A percentile compares a stretch with the other conserved stretches of the same genome.
Evolutionary conservation across 768 basidiomycete genomes (phyloP).

Genomic region (Tulasnella sp.): DNA sequence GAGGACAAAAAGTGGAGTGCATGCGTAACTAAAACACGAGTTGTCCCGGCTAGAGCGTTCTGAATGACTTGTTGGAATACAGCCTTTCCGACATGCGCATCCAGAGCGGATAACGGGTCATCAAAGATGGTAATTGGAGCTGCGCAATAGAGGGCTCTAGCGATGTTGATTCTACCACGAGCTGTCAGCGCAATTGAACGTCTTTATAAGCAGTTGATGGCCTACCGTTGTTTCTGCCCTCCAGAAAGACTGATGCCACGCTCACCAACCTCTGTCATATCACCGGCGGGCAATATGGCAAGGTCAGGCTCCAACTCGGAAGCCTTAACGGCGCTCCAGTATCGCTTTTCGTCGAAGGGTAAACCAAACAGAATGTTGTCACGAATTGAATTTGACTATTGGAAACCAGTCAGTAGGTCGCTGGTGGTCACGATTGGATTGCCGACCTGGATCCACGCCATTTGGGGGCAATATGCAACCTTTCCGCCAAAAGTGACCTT

Average conservation of each 20-base stretch:
- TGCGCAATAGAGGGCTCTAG: conserved; percentile 65
- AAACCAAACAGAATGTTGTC: conserved; percentile 36
- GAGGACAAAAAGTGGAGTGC: conserved; percentile 51
- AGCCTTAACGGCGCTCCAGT: conserved; percentile 26
- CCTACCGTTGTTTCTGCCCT: conserved; percentile 18
- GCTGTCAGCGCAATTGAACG: background rate
- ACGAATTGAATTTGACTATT: conserved; percentile 30
- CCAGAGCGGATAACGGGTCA: conserved; percentile 73
- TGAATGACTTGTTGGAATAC: conserved; percentile 55
- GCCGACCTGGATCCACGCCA: conserved; percentile 46
- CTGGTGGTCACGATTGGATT: background rate
- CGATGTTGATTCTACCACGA: conserved; percentile 52
- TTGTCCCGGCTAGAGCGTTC: conserved; percentile 25
- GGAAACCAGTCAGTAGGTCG: conserved; percentile 23
- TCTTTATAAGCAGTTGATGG: too few species aligned
- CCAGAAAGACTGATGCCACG: conserved; percentile 30
- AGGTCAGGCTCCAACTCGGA: conserved; percentile 31
- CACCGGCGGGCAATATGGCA: conserved; percentile 32
- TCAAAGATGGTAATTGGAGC: conserved; percentile 72
- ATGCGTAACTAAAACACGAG: conserved; percentile 45
- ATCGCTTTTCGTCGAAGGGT: conserved; percentile 30
- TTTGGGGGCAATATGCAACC: conserved; percentile 53
- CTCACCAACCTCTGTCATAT: conserved; percentile 34
- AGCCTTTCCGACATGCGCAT: conserved; percentile 63
- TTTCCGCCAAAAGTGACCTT: conserved; percentile 47